Conservation (phyloP, 2,329 filamentous ascomycete genomes). For the Ophiocordyceps camponoti-floridani region DNA sequence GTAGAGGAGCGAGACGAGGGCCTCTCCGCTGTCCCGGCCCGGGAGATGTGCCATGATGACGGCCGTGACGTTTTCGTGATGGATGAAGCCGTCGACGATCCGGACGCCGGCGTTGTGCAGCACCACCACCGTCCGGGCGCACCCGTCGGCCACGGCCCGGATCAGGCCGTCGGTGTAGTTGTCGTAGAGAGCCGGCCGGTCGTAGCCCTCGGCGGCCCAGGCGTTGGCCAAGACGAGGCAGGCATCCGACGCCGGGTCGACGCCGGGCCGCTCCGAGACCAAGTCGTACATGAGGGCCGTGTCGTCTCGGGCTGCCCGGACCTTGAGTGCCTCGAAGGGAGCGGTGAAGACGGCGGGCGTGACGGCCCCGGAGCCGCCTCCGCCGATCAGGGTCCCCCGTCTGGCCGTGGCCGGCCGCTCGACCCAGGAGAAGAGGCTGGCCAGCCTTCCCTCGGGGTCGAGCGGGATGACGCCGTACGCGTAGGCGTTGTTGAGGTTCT, state of each 20-base stretch:
- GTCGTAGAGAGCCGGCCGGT: slow-evolving; percentile 44
- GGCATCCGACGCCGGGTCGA: slow-evolving; percentile 35
- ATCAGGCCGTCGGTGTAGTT: slow-evolving; percentile 67
- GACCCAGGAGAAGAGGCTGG: neutral
- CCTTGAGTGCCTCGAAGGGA: slow-evolving; percentile 35
- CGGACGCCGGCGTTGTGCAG: slow-evolving; percentile 76
- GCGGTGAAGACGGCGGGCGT: slow-evolving; percentile 28
- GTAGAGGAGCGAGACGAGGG: slow-evolving; percentile 62
- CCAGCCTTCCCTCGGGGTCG: neutral
- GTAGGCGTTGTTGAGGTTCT: slow-evolving; percentile 14
- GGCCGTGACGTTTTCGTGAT: slow-evolving; percentile 58
- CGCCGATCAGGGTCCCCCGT: slow-evolving; percentile 23
- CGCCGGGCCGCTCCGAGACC: slow-evolving; percentile 23
- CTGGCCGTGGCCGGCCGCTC: slow-evolving; percentile 14
- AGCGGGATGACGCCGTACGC: slow-evolving; percentile 10
- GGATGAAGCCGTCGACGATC: slow-evolving; percentile 63
- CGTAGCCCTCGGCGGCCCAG: slow-evolving; percentile 55
- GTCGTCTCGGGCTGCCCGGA: slow-evolving; percentile 32
- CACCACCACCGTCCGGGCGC: slow-evolving; percentile 50
- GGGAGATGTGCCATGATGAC: slow-evolving; percentile 74
- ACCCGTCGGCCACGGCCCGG: slow-evolving; percentile 41
- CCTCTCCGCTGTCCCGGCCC: slow-evolving; percentile 72
- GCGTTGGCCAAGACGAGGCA: slow-evolving; percentile 52
- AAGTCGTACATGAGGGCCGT: slow-evolving; percentile 45
- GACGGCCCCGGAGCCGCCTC: slow-evolving; percentile 29